Evolutionary conservation across 2,329 filamentous ascomycete species (phyloP), one percentile per base, ranked within the genome.

Genomic region (Stachybotrys elegans): DNA sequence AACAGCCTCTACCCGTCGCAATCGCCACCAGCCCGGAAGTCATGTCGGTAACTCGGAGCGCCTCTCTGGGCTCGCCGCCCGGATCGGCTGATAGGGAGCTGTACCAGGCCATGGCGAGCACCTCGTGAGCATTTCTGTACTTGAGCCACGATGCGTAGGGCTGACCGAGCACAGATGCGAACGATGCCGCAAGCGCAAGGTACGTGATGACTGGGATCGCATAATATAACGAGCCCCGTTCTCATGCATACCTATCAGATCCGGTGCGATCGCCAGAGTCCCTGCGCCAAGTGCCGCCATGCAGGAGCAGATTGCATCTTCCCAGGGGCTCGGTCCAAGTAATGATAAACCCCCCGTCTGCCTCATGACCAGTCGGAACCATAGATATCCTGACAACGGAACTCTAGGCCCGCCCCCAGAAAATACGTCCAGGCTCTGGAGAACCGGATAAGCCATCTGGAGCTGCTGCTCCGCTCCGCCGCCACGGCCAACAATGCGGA

Each of bases 251-350:
- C 16, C 16, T 8, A 8, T 7, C 39, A 77, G 65, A 70, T 78
- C 29, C 78, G 75, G 61, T 79, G 75, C 54, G 70, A 77, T 53
- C 69, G 74, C 4, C 67, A 67, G 37, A 58, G 66, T 13, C 75
- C 75, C 12, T 79, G 75, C 51, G 68, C 67, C 23, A 70, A 69
- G 47, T 79, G 75, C 50, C 54, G 60, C 51, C 67, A 69, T 50
- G 65, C 66, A 6, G 60, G 61, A 17, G 63, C 60, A 8, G 62
- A 69, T 36, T 71, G 68, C 48, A 57, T 62, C n/a, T 57, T 66
- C 19, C 63, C 59, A 25, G 66, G 67, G 16, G 64, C 59, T 6
- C 67, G 68, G 6, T 68, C 71, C 50, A 71, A 69, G 51, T 64
- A 69, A 49, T 59, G 69, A 66, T 69, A 52, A 43, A 48, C 40